phyloP scores from a whole-genome alignment of 2,329 filamentous ascomycete species.

The Penicillium concentricum region DNA sequence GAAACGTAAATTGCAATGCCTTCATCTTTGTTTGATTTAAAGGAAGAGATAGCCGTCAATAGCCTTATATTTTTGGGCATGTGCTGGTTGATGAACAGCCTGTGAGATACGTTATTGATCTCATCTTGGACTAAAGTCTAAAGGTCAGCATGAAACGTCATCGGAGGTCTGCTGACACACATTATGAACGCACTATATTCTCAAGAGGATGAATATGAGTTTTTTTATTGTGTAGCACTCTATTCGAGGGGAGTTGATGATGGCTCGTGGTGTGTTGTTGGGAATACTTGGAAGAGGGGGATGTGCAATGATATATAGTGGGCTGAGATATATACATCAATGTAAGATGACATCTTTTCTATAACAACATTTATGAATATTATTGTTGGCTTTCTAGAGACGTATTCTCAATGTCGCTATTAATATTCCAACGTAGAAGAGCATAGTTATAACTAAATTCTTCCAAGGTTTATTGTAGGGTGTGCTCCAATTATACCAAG shows the following conservation, averaged over 20 bases:
- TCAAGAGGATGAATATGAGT: not conserved
- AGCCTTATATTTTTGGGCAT: not conserved
- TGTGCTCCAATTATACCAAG: not conserved
- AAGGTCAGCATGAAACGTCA: not conserved
- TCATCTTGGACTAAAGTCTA: not conserved
- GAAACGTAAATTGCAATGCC: not conserved
- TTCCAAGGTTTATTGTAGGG: not conserved
- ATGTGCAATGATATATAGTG: not conserved
- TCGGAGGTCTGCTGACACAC: not conserved
- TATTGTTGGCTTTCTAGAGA: not conserved
- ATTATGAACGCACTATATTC: not conserved
- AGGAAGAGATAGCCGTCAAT: not conserved
- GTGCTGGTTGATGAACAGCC: not conserved
- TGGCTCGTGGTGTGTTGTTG: not conserved
- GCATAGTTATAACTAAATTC: not conserved
- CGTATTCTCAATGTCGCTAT: not conserved
- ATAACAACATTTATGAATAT: not conserved
- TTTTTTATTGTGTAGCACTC: not conserved
- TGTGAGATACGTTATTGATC: not conserved
- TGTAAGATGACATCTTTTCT: not conserved
- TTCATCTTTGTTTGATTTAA: conserved; percentile 2
- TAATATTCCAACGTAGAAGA: not conserved
- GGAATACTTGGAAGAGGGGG: not conserved
- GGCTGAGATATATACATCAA: not conserved
- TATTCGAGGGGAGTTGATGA: not conserved